Conservation (phyloP, 106 monocot genomes). For the Acanthochlamys bracteata region DNA sequence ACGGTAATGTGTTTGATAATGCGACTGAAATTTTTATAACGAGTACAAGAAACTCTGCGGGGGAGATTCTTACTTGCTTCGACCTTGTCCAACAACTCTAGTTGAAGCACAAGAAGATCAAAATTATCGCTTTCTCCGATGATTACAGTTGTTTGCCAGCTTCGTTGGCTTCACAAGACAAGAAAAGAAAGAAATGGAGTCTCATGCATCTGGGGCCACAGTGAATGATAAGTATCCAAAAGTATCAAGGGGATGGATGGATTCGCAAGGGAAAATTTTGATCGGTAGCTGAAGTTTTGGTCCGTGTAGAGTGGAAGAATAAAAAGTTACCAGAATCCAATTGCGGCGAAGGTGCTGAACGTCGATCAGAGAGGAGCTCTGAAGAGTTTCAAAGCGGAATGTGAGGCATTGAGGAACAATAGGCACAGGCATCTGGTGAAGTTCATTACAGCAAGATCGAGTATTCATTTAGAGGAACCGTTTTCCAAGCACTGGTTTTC, state of each 20-base stretch:
- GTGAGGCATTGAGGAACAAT: conserved; percentile 7
- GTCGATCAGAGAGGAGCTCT: neutral
- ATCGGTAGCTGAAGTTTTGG: conserved; percentile 7
- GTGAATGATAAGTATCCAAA: neutral
- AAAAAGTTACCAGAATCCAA: neutral
- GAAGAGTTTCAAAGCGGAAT: conserved; percentile 9
- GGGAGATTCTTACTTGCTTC: neutral
- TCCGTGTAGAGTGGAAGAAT: neutral
- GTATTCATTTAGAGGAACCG: conserved; percentile 4
- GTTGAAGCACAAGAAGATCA: neutral
- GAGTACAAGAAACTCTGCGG: conserved; percentile 10
- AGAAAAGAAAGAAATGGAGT: neutral
- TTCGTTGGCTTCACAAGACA: neutral
- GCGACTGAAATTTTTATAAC: neutral
- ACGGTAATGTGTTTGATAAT: neutral
- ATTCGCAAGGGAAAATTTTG: neutral
- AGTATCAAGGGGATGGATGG: neutral
- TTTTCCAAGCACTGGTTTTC: conserved; percentile 7
- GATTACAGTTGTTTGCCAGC: neutral
- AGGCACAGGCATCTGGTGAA: conserved; percentile 7
- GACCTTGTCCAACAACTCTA: neutral
- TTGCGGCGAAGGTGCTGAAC: conserved; percentile 8
- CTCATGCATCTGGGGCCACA: neutral
- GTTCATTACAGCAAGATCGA: neutral
- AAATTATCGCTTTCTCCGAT: neutral